Base-by-base conservation (phyloP, 2,329 filamentous ascomycete species). In the Fusarium phyllophilum region DNA sequence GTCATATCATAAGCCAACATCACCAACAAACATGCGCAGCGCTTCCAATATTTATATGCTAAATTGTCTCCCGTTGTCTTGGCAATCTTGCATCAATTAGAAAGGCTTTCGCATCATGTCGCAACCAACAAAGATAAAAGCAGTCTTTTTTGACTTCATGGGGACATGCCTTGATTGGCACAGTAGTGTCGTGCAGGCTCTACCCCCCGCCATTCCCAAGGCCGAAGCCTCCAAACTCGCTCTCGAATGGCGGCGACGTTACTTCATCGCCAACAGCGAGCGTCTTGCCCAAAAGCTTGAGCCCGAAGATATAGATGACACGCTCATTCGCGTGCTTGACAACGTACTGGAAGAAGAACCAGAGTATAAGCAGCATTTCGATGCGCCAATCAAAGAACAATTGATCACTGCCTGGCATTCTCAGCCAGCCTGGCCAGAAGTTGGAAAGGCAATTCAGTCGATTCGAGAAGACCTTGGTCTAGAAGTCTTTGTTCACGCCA, bases 121-220 rank as follows among this genome's bases (percentile, higher is more conserved):
- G 8, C 57, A 54, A 9, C 24, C 36, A 39, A 34, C 38, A 22
- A 68, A 52, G 6, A 80, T 85, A 65, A 87, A 85, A 77, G 86
- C 85, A 7, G 81, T 88, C 46, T 85, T 89, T 71, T 89, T 89
- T 78, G 86, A 89, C 79, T 86, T 89, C 75, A 89, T 89, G 87
- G 87, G 88, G 31, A 89, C 87, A 33, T 89, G 87, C 70, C 85
- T 88, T 7, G 83, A 90, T 77, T 89, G 86, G 88, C 86, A 89
- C 67, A 78, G 76, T 52, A 81, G 81, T 42, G 80, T 84, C 15
- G 70, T 82, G n/a, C 34, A 75, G 24, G 75, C 81, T 7, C 75
- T 85, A 5, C 85, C 85, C 4, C 13, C 71, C 5, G 69, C 77
- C 0, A 79, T 86, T 31, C 63, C 82, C 12, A 39, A 75, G 26